Base-by-base conservation (phyloP, 768 basidiomycete species). In the Amylocystis lapponica region DNA sequence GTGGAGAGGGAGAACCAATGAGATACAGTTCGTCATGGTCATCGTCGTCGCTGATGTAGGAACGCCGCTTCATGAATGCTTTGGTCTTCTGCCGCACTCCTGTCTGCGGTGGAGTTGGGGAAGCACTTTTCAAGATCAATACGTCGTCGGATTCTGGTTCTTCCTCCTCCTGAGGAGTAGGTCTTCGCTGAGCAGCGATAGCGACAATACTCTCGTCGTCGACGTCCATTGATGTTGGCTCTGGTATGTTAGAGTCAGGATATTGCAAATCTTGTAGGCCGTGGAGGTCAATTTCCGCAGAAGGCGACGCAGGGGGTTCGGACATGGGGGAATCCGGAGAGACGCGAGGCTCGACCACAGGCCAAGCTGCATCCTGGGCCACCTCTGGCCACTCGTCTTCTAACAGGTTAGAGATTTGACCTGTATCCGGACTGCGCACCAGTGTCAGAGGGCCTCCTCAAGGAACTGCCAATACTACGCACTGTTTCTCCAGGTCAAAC, bases 401-500 rank as follows among this genome's bases (percentile, higher is more conserved):
- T 8, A 46, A 40, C 19, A 60, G 38, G 39, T 51, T 46, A n/a
- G 36, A 39, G 26, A 65, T 51, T 27, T 57, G 56, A 14, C 68
- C 68, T 3, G 47, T 52, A 16, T 63, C 66, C 42, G 63, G 59
- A 49, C 69, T 71, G 47, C n/a, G n/a, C n/a, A 12, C 43, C 19
- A 2, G 34, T 7, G 33, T 30, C 17, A 36, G 32, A 36, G 39
- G 55, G 23, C 51, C 20, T 22, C 25, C 11, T 25, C 40, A 35
- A 47, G 9, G 36, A 20, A 43, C 30, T 47, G 35, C n/a, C 25
- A 33, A 37, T 23, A 44, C 27, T 36, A 63, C 70, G 56, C 57
- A 82, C 79, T 70, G 58, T 49, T 74, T 71, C 29, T 55, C 50
- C 26, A 86, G 57, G 60, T 82, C 75, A 52, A 76, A 78, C 57